phyloP scores from a whole-genome alignment of 1,284 basidiomycete species.

The Cryptococcus hybrid region DNA sequence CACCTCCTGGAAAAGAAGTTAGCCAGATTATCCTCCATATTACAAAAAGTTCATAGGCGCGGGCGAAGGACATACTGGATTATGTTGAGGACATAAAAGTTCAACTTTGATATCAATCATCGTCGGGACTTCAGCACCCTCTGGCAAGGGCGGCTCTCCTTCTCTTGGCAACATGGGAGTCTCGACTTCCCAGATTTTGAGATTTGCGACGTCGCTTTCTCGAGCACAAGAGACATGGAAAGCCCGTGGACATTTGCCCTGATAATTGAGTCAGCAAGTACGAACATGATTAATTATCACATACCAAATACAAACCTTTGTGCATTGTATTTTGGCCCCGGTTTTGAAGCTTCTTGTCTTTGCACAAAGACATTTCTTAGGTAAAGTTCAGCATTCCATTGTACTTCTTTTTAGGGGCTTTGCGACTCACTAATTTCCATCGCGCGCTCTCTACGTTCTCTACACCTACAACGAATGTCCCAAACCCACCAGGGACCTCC shows the following conservation, averaged over 20 bases:
- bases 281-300: background rate
- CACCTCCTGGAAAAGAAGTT: constrained; percentile 55
- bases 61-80: constrained; percentile 61
- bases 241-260: constrained; percentile 81
- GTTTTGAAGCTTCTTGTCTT: constrained; percentile 65
- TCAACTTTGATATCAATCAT: constrained; percentile 70
- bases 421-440: constrained; percentile 74
- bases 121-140: constrained; percentile 58
- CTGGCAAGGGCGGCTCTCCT: constrained; percentile 16
- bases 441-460: constrained; percentile 81
- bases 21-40: background rate
- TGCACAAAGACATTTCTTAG: constrained; percentile 87
- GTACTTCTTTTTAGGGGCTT: background rate
- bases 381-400: background rate
- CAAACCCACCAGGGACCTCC: constrained; percentile 42
- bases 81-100: constrained; percentile 74
- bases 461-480: constrained; percentile 64
- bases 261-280: background rate
- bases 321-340: constrained; percentile 91
- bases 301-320: constrained; percentile 57
- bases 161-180: constrained; percentile 5
- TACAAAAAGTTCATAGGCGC: background rate
- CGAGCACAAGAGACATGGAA: constrained; percentile 90
- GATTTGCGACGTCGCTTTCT: constrained; percentile 16
- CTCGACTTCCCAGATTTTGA: constrained; percentile 17